phyloP scores from a whole-genome alignment of 2,329 filamentous ascomycete genomes.

The Eurotiales sp. region DNA sequence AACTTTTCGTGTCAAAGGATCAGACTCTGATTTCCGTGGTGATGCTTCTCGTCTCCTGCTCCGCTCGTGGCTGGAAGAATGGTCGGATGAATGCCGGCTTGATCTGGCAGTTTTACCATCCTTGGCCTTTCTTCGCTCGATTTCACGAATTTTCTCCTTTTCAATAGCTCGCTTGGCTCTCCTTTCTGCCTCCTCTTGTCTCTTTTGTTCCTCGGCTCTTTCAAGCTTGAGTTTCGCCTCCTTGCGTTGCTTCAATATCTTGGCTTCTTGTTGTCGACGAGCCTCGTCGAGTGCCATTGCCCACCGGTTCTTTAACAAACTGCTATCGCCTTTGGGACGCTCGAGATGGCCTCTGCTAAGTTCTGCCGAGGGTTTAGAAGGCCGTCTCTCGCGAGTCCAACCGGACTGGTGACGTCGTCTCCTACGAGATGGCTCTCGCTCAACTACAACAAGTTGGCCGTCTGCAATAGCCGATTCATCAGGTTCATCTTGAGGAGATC shows the following conservation, averaged over 20 bases:
- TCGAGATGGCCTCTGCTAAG: slow-evolving; percentile 19
- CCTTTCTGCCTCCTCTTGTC: slow-evolving; percentile 15
- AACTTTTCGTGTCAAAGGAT: slow-evolving; percentile 22
- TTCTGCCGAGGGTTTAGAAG: slow-evolving; percentile 33
- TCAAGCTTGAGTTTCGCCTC: slow-evolving; percentile 28
- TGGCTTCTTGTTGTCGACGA: slow-evolving; percentile 31
- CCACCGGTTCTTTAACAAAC: slow-evolving; percentile 32
- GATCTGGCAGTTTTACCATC: slow-evolving; percentile 11
- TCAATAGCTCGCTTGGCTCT: slow-evolving; percentile 13
- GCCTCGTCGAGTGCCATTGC: slow-evolving; percentile 33
- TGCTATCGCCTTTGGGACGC: slow-evolving; percentile 31
- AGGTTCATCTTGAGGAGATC: slow-evolving; percentile 9
- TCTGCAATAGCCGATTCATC: slow-evolving; percentile 16
- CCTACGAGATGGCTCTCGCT: slow-evolving; percentile 22
- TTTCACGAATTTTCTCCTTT: slow-evolving; percentile 15
- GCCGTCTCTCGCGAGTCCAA: slow-evolving; percentile 30
- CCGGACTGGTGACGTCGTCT: slow-evolving; percentile 28
- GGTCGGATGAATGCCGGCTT: slow-evolving; percentile 21
- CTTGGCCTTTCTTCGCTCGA: slow-evolving; percentile 9
- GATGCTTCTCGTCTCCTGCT: slow-evolving; percentile 23
- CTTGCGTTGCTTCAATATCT: slow-evolving; percentile 29
- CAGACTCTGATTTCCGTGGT: slow-evolving; percentile 20
- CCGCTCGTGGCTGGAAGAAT: slow-evolving; percentile 23
- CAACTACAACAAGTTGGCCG: slow-evolving; percentile 7
- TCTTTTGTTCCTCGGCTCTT: slow-evolving; percentile 20